Base-by-base conservation (phyloP, 78 protist genomes). In the Cavenderia fasciculata region DNA sequence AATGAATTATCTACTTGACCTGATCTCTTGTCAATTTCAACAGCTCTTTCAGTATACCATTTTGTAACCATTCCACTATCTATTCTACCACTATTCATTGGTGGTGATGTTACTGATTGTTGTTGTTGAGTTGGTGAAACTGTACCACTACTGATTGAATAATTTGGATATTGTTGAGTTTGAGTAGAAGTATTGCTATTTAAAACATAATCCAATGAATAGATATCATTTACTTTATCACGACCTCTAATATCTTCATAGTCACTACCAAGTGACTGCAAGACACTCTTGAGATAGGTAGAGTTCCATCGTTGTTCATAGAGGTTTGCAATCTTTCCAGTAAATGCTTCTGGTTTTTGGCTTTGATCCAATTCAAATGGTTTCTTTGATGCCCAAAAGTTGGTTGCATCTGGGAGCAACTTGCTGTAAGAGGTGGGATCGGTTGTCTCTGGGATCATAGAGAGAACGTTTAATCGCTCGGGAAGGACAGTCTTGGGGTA, bases 371-470 rank as follows among this genome's bases (percentile, higher is more conserved):
- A 27, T 25, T 68, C 71, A 21, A 82, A 68, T 31, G 36, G 27
- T 57, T 82, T 82, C 79, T 68, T 65, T 57, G 18, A 59, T 27
- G 41, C 38, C 90, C 90, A 82, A 52, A 52, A 29, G 40, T 82
- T 69, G 14, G 36, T 46, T 36, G 40, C 49, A 56, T 82, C 90
- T 0, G 90, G 90, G 21, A 82, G 44, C 8, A 82, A 23, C 54
- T 43, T 46, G 29, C 29, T 49, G 33, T 40, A 82, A 0, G 31
- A 12, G 19, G 7, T 14, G 2, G 90, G 78, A 41, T 19, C 46
- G 2, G 90, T 70, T 6, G 90, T 65, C 65, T 82, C 90, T 4
- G 90, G 90, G 2, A 82, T 82, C 70, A 56, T 52, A 11, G 90
- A 82, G 8, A 82, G 59, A 31, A 82, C 68, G 25, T 65, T 61